Evolutionary conservation across 2,329 filamentous ascomycete genomes (phyloP).

Genomic region (Colletotrichum shisoi): DNA sequence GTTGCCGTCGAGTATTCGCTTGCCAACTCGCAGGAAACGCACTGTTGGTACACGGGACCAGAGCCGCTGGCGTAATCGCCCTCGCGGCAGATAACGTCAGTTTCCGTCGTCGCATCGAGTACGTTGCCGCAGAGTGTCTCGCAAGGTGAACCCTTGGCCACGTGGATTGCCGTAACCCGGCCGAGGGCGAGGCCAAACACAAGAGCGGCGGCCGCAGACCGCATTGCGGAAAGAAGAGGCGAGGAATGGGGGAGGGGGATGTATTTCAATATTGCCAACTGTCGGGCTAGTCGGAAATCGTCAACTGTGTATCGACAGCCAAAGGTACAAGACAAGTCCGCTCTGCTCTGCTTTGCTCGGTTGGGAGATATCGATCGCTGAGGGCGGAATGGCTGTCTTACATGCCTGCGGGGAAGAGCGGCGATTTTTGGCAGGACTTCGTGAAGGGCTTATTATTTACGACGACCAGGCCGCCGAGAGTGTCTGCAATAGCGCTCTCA

Average conservation of each 20-base stretch:
- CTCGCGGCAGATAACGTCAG: conserved; percentile 60
- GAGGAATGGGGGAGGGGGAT: not conserved
- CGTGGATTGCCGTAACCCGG: conserved; percentile 50
- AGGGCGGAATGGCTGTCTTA: conserved; percentile 12
- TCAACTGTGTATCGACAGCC: not conserved
- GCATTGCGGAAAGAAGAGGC: conserved; percentile 25
- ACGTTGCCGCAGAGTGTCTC: conserved; percentile 62
- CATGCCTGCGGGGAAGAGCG: conserved; percentile 16
- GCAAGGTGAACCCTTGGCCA: conserved; percentile 60
- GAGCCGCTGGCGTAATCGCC: conserved; percentile 49
- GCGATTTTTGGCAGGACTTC: not conserved
- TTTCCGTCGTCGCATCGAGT: conserved; percentile 53
- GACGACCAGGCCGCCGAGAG: not conserved
- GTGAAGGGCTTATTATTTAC: not conserved
- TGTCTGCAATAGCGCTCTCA: not conserved
- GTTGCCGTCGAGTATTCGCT: conserved; percentile 57
- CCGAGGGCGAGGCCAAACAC: conserved; percentile 41
- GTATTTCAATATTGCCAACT: not conserved
- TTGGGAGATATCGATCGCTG: not conserved
- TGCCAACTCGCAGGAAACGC: conserved; percentile 60
- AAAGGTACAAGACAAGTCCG: not conserved
- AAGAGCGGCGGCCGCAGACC: conserved; percentile 33
- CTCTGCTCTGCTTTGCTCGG: not conserved
- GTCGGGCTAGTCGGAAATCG: not conserved
- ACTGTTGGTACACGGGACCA: conserved; percentile 61